Evolutionary conservation across 2,329 filamentous ascomycete species (phyloP).

Genomic region (Neurospora sp.): DNA sequence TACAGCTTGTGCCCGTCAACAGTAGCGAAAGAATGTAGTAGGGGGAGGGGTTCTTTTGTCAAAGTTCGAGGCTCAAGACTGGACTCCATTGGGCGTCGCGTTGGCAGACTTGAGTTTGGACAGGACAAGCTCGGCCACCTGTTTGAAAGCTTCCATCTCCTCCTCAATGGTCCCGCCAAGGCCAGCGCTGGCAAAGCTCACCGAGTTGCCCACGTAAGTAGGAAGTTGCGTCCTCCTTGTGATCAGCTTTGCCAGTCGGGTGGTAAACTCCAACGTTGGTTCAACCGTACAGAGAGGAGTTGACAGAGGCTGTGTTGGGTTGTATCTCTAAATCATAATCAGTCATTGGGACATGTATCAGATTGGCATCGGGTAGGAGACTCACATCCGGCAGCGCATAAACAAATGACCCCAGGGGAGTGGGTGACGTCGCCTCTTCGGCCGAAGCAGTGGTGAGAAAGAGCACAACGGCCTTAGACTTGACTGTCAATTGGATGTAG

Average conservation of each 20-base stretch:
- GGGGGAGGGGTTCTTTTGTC: not conserved
- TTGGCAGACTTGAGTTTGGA: slow-evolving; percentile 34
- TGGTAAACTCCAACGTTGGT: slow-evolving; percentile 75
- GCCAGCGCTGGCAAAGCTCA: slow-evolving; percentile 63
- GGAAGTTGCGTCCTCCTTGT: slow-evolving; percentile 63
- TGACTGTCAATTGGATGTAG: slow-evolving; percentile 48
- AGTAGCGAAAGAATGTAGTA: not conserved
- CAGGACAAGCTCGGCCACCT: slow-evolving; percentile 61
- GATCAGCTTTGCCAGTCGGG: slow-evolving; percentile 71
- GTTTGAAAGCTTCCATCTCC: slow-evolving; percentile 81
- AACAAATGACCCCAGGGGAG: slow-evolving; percentile 76
- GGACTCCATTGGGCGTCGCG: slow-evolving; percentile 1
- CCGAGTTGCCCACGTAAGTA: slow-evolving; percentile 84
- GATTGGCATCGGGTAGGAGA: slow-evolving; percentile 6
- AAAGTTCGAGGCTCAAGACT: not conserved
- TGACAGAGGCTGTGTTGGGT: slow-evolving; percentile 54
- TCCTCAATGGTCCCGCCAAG: slow-evolving; percentile 80
- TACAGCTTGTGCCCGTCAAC: not conserved
- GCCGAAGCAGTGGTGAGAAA: slow-evolving; percentile 49
- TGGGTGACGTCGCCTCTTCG: slow-evolving; percentile 38
- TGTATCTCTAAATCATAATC: slow-evolving; percentile 33
- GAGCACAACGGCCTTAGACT: slow-evolving; percentile 47
- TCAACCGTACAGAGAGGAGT: slow-evolving; percentile 72
- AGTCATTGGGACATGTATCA: not conserved
- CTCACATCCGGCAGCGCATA: slow-evolving; percentile 85